Evolutionary conservation across 2,329 filamentous ascomycete genomes (phyloP), one percentile per base, ranked within the genome.

Genomic region (Fonsecaea multimorphosa): DNA sequence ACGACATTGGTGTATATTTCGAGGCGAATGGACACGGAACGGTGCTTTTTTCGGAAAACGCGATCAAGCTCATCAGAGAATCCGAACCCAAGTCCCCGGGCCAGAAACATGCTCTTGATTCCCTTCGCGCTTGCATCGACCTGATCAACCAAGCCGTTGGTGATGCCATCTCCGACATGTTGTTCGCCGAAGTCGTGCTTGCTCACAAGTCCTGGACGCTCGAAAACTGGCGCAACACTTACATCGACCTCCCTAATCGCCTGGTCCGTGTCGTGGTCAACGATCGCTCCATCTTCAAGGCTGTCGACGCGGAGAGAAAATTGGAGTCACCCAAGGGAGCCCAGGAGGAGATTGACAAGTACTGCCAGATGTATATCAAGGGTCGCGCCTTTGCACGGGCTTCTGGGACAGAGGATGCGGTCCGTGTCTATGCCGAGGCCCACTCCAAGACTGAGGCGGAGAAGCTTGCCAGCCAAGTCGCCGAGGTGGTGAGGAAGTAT

Each of bases 11-110:
- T 64, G 92, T 98, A 59, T 99, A 99, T 82, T 99, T 99, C 74
- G 95, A 99, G 82, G 95, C 95, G 70, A 99, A 99, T 76, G 95
- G 95, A 32, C 95, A 99, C 79, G 95, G 95, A 71, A 99, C 95
- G 9, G 91, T 98, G 38, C 89, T 98, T 61, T 99, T 99, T 84
- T 96, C 92, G 0, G 87, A 90, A 64, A 88, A 91, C 66, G 94
- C 94, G 3, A 82, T 94, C 54, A 89, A 90, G 72, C 85, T 87
- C 56, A 96, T 99, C 80, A 85, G 85, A 71, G 90, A 87, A 73
- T 90, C 90, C 67, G 86, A 92, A 75, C 93, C 95, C 5, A 90
- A 96, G 78, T 96, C 92, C 0, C 94, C 95, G 0, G 94, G 92
- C 6, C 93, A 98, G 78, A 91, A 94, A 76, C 91, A 92, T 73